Percentiles rank a stretch among this genome's conserved stretches.
Conservation (phyloP, 805 yeast genomes). For the Barnettozyma wickerhamii region DNA sequence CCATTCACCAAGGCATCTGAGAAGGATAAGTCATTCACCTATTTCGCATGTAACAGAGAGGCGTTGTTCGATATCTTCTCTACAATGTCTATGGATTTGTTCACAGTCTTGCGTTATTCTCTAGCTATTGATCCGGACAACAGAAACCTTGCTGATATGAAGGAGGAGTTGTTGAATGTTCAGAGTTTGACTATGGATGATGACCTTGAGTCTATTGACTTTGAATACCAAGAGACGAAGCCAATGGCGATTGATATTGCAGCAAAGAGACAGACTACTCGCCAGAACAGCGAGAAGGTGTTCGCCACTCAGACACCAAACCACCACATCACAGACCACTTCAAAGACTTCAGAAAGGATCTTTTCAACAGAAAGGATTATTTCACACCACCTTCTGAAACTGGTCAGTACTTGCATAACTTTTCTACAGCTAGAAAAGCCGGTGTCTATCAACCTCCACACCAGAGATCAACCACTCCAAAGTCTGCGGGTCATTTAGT, state of each 20-base stretch:
- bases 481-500: constrained; percentile 15
- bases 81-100: constrained; percentile 80
- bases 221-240: constrained; percentile 27
- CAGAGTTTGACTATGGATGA: constrained; percentile 81
- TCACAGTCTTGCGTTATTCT: constrained; percentile 73
- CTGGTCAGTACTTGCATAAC: constrained; percentile 67
- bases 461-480: constrained; percentile 25
- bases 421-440: constrained; percentile 34
- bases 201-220: constrained; percentile 47
- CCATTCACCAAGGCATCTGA: constrained; percentile 82
- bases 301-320: constrained; percentile 62
- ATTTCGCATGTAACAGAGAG: constrained; percentile 84
- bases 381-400: constrained; percentile 74
- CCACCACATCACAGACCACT: constrained; percentile 36
- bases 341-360: constrained; percentile 32
- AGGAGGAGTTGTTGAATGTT: constrained; percentile 53
- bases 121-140: constrained; percentile 84
- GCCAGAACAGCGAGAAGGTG: constrained; percentile 37
- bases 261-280: constrained; percentile 1
- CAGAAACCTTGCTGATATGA: constrained; percentile 62
- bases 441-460: constrained; percentile 24
- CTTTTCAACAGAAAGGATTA: constrained; percentile 62
- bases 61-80: constrained; percentile 90
- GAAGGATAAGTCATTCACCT: constrained; percentile 76
- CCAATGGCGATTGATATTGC: constrained; percentile 19